Conservation (phyloP, 1,284 basidiomycete genomes). For the Sporisorium reilianum region DNA sequence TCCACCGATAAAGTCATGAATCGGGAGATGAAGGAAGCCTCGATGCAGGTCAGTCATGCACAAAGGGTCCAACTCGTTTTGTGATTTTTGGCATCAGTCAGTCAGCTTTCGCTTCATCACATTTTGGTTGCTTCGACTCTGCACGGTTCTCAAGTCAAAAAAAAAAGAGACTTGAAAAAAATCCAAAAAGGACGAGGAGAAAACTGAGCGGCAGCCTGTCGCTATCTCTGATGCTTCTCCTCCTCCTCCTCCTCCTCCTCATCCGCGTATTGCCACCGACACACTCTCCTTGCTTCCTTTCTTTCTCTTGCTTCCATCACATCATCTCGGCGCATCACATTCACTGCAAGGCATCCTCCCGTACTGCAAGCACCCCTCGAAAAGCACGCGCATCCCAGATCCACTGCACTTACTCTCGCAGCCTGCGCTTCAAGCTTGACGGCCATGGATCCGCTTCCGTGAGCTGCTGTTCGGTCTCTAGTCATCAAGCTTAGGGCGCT, state of each 20-base stretch:
- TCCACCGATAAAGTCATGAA: not conserved
- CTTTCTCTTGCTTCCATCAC: not conserved
- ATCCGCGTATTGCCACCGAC: not conserved
- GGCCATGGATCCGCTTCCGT: slow-evolving; percentile 1
- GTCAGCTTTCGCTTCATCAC: not conserved
- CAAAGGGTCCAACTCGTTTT: slow-evolving; percentile 29
- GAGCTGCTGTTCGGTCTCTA: not conserved
- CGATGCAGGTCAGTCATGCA: not conserved
- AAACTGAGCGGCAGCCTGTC: slow-evolving; percentile 16
- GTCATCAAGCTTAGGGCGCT: not conserved
- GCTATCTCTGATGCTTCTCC: slow-evolving; percentile 9
- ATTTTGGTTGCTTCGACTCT: no score
- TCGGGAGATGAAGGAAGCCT: not conserved
- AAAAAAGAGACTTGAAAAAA: not conserved
- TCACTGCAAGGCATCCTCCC: not conserved
- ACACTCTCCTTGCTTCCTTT: not conserved
- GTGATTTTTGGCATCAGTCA: no score
- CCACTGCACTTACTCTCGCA: not conserved
- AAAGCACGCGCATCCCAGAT: not conserved
- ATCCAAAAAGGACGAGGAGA: slow-evolving; percentile 8
- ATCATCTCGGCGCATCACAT: not conserved
- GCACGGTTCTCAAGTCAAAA: slow-evolving; percentile 15
- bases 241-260: not conserved
- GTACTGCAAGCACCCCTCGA: no score
- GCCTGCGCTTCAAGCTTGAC: not conserved